Conservation (phyloP, 2,329 filamentous ascomycete species). For the Pyrenochaeta sp. region DNA sequence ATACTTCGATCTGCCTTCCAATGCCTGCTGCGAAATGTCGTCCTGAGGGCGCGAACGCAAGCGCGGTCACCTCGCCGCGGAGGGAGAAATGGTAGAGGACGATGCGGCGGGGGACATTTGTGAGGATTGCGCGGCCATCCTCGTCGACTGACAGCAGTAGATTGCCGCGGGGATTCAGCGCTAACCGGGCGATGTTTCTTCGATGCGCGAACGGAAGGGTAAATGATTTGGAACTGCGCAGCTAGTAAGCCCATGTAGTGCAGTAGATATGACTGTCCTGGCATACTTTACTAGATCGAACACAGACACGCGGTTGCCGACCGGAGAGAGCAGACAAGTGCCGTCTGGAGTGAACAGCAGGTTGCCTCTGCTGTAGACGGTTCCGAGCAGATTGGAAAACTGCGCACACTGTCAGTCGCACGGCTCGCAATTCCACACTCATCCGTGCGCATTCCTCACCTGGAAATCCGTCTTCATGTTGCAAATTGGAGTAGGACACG, state of each 20-base stretch:
- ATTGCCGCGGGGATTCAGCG: slow-evolving; percentile 88
- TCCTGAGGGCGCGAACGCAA: slow-evolving; percentile 91
- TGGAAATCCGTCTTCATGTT: slow-evolving; percentile 99
- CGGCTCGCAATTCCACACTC: background rate
- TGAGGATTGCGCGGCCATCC: slow-evolving; percentile 91
- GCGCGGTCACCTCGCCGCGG: slow-evolving; percentile 78
- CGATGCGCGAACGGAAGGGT: slow-evolving; percentile 91
- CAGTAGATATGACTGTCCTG: background rate
- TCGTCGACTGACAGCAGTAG: slow-evolving; percentile 93
- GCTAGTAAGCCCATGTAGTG: slow-evolving; percentile 5
- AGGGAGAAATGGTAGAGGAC: slow-evolving; percentile 97
- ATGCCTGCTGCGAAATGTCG: slow-evolving; percentile 89
- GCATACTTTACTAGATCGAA: slow-evolving; percentile 94
- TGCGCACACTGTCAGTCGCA: slow-evolving; percentile 54
- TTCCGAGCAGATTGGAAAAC: slow-evolving; percentile 98
- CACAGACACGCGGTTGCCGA: slow-evolving; percentile 93
- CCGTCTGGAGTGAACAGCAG: slow-evolving; percentile 96
- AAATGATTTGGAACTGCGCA: slow-evolving; percentile 79
- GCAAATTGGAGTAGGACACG: slow-evolving; percentile 28
- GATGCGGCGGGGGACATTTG: slow-evolving; percentile 85
- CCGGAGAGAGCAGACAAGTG: slow-evolving; percentile 92
- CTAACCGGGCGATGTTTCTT: slow-evolving; percentile 88
- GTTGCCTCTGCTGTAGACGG: slow-evolving; percentile 98
- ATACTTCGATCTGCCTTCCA: slow-evolving; percentile 89
- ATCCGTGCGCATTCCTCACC: slow-evolving; percentile 60